phyloP scores from a whole-genome alignment of 768 basidiomycete genomes.

The Chalciporus pseudorubinellus region DNA sequence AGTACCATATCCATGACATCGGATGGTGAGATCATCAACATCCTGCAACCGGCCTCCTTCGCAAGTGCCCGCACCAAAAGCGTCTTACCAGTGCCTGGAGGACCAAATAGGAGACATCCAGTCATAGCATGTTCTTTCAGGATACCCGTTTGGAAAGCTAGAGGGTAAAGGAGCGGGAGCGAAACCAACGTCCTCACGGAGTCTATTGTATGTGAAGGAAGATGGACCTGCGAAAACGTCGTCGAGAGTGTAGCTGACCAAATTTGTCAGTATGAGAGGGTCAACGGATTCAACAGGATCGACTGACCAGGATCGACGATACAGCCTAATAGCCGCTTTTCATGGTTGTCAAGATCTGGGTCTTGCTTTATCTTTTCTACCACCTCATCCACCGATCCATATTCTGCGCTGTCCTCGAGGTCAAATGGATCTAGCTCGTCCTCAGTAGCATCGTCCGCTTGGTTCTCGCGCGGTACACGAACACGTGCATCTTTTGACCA shows the following conservation, averaged over 20 bases:
- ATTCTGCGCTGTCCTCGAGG: constrained; percentile 33
- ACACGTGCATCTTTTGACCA: constrained; percentile 56
- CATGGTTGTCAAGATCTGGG: constrained; percentile 73
- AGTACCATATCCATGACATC: constrained; percentile 95
- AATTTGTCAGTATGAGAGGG: background rate
- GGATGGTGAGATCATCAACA: constrained; percentile 87
- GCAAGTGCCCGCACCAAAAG: constrained; percentile 87
- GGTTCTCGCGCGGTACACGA: constrained; percentile 35
- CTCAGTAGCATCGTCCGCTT: constrained; percentile 33
- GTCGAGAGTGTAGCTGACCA: constrained; percentile 68
- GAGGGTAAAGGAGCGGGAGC: constrained; percentile 80
- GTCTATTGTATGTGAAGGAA: constrained; percentile 86
- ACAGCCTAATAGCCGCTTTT: constrained; percentile 75
- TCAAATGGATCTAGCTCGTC: constrained; percentile 30
- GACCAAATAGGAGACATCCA: constrained; percentile 89
- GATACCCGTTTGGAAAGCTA: constrained; percentile 85
- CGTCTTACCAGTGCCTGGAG: constrained; percentile 92
- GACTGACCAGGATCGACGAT: constrained; percentile 78
- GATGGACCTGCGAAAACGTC: constrained; percentile 83
- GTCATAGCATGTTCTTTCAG: constrained; percentile 90
- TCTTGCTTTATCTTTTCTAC: constrained; percentile 77
- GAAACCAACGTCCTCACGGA: constrained; percentile 90
- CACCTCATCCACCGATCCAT: constrained; percentile 53
- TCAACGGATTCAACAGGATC: background rate
- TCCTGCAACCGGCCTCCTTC: constrained; percentile 89